Conservation (phyloP, 2,329 filamentous ascomycete species). For the Talaromyces verruculosus region DNA sequence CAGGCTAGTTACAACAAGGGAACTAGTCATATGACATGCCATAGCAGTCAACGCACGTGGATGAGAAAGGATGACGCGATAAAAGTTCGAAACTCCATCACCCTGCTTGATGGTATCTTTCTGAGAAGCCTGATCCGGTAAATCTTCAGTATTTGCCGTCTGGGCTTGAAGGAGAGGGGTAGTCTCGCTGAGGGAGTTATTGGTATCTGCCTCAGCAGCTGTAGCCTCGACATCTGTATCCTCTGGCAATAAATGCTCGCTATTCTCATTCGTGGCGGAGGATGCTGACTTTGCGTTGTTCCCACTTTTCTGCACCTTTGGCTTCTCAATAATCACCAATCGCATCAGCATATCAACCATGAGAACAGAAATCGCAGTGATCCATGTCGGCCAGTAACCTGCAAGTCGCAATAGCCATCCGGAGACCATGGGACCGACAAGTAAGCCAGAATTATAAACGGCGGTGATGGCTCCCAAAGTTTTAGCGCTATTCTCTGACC, state of each 20-base stretch:
- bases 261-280: neutral
- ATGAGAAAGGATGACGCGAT: constrained; percentile 45
- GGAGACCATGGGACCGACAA: constrained; percentile 30
- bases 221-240: constrained; percentile 11
- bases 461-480: constrained; percentile 29
- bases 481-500: constrained; percentile 29
- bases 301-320: constrained; percentile 4
- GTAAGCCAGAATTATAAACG: constrained; percentile 30
- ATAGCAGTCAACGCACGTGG: constrained; percentile 46
- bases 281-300: neutral
- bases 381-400: constrained; percentile 35
- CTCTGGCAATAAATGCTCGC: neutral
- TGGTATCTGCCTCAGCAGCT: neutral
- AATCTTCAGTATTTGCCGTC: neutral
- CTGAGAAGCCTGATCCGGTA: neutral
- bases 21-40: constrained; percentile 48
- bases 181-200: neutral
- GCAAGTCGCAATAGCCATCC: constrained; percentile 31
- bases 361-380: constrained; percentile 30
- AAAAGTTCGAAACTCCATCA: constrained; percentile 22
- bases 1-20: constrained; percentile 54
- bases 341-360: constrained; percentile 32
- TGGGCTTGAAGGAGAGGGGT: constrained; percentile 6
- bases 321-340: constrained; percentile 32
- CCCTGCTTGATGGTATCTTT: neutral